These are phyloP conservation scores for Alternaria panax DNA, from an alignment of 2,329 filamentous ascomycete genomes.

Conservation along the genomic window DNA sequence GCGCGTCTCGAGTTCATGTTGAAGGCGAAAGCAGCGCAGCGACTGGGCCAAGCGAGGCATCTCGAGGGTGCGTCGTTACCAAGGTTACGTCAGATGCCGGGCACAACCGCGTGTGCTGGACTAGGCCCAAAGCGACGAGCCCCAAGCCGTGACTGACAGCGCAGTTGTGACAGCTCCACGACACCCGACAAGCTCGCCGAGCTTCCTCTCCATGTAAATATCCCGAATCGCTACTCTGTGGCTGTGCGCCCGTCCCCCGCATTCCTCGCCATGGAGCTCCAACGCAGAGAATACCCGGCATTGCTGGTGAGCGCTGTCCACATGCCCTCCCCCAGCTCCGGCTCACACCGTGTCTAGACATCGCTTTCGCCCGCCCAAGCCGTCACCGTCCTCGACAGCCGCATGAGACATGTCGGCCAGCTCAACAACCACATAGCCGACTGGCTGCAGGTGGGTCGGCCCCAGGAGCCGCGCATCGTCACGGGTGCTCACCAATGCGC, in stretches of 20 bases:
- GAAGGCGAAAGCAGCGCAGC: not conserved
- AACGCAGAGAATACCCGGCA: constrained; percentile 88
- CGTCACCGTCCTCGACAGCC: constrained; percentile 81
- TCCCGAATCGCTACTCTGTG: constrained; percentile 26
- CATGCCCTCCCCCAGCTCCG: constrained; percentile 24
- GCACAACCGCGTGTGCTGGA: constrained; percentile 13
- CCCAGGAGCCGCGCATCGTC: constrained; percentile 5
- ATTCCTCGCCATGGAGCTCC: constrained; percentile 63
- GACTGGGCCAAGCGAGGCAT: not conserved
- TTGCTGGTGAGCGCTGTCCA: constrained; percentile 74
- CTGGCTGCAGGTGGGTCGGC: constrained; percentile 84
- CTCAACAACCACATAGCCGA: constrained; percentile 92
- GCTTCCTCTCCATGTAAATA: constrained; percentile 42
- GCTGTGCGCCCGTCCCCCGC: constrained; percentile 36
- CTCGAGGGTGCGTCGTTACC: constrained; percentile 7
- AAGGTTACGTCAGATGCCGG: constrained; percentile 30
- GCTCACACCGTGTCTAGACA: constrained; percentile 63
- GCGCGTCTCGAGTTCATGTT: constrained; percentile 2
- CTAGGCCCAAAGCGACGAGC: constrained; percentile 32
- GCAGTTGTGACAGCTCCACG: constrained; percentile 43
- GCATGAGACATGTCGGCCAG: constrained; percentile 84
- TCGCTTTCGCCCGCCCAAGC: constrained; percentile 83
- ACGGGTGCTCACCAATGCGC: constrained; percentile 34
- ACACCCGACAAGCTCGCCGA: constrained; percentile 34
- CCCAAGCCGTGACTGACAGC: constrained; percentile 40